phyloP scores from a whole-genome alignment of 2,329 filamentous ascomycete genomes.

The Plectosphaerella plurivora region DNA sequence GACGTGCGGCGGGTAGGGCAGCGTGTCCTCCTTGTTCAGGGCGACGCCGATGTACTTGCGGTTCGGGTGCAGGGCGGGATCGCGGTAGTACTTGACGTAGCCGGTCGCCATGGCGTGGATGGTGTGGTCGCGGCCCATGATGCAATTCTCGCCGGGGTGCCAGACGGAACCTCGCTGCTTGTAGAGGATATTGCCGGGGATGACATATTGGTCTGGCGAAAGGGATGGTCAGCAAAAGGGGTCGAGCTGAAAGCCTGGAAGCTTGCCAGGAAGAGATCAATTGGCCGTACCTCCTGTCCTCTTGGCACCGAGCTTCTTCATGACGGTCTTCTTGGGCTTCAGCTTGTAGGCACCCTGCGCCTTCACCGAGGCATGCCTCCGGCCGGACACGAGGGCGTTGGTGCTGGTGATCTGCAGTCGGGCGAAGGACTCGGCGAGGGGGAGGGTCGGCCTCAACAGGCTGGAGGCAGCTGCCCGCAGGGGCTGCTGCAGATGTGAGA shows the following conservation, averaged over 20 bases:
- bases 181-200: constrained; percentile 97
- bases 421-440: constrained; percentile 12
- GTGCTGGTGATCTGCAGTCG: constrained; percentile 13
- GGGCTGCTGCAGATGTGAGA: constrained; percentile 42
- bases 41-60: constrained; percentile 93
- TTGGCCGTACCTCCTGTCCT: constrained; percentile 70
- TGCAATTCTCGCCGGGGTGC: constrained; percentile 93
- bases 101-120: constrained; percentile 82
- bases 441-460: constrained; percentile 14
- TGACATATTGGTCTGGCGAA: constrained; percentile 75
- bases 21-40: constrained; percentile 73
- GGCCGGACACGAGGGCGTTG: constrained; percentile 41
- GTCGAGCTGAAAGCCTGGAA: neutral
- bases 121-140: constrained; percentile 93
- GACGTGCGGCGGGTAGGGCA: constrained; percentile 73
- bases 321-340: constrained; percentile 53
- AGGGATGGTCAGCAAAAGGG: constrained; percentile 6
- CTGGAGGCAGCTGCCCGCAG: constrained; percentile 32
- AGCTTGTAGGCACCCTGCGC: constrained; percentile 66
- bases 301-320: constrained; percentile 91
- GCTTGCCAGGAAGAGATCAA: neutral
- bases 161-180: constrained; percentile 91
- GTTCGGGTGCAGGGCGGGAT: constrained; percentile 75
- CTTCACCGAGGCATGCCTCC: constrained; percentile 55
- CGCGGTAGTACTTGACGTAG: constrained; percentile 96